A percentile compares a stretch with the other conserved stretches of the same genome.
phyloP scores from a whole-genome alignment of 331 rosid genomes.

The Stylosanthes scabra region DNA sequence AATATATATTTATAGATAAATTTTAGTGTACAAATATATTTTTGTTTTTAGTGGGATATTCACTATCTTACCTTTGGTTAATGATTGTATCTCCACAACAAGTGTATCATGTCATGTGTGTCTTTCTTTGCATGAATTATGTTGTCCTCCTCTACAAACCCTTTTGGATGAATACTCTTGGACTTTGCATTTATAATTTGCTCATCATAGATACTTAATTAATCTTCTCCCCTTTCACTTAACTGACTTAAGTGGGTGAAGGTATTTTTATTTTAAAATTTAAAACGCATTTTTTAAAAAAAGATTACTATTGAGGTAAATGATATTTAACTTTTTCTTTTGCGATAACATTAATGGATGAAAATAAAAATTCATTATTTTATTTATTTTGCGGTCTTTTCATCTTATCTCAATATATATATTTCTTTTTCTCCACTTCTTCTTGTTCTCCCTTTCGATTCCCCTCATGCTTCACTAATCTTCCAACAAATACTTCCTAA shows the following conservation, averaged over 20 bases:
- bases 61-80: constrained; percentile 16
- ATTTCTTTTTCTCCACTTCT: too few relatives aligned
- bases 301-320: too few relatives aligned
- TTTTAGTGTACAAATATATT: too few relatives aligned
- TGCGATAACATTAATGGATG: too few relatives aligned
- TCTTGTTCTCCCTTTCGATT: not conserved
- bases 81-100: constrained; percentile 50
- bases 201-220: not conserved
- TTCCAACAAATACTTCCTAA: constrained; percentile 12
- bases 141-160: constrained; percentile 50
- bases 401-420: not conserved
- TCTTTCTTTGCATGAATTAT: constrained; percentile 57
- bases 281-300: too few relatives aligned
- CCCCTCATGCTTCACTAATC: not conserved
- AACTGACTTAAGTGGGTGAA: too few relatives aligned
- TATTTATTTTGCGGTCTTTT: not conserved
- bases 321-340: too few relatives aligned
- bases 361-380: too few relatives aligned
- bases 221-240: too few relatives aligned
- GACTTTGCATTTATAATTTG: constrained; percentile 33
- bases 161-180: constrained; percentile 38
- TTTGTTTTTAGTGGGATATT: constrained; percentile 32
- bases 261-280: not conserved
- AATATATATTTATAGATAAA: too few relatives aligned
- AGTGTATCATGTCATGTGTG: constrained; percentile 40